Base-by-base conservation (phyloP, 176 grass and related monocot genomes). In the Oryza officinalis region DNA sequence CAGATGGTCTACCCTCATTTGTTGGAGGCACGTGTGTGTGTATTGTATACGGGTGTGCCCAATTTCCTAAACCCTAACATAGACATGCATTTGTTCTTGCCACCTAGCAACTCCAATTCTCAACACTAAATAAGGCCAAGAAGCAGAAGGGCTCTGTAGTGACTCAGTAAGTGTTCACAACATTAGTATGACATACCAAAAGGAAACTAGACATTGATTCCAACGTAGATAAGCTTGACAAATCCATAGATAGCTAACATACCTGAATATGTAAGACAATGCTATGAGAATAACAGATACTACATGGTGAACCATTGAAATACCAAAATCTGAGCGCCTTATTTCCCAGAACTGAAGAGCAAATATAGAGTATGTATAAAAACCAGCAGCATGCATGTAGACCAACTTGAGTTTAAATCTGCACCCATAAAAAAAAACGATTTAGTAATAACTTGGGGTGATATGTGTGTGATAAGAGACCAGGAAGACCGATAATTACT, bases 241-340 rank as follows among this genome's bases (percentile, higher is more conserved):
- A 60, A 84, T 63, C 20, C 46, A n/a, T 30, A 81, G 49, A 85
- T 69, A 80, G 26, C 8, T 35, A 30, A 20, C 37, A 80, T 74
- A 97, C 94, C 94, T 97, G 84, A 89, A 91, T 89, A 97, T 90
- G 78, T 97, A 97, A 81, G 91, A 97, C 44, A 97, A 49, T 78
- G 75, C 59, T 80, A 97, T 93, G 76, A 97, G 94, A 81, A 89
- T 30, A 85, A 85, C 77, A 37, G 63, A 83, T 87, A 88, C 80
- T 40, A 96, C 38, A 35, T 96, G 94, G 89, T 96, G 94, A 87
- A 73, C 81, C 94, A 96, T 91, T 57, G 91, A 97, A 59, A 97
- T 79, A 44, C 81, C 84, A 64, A 93, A 93, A 81, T 97, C 94
- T 27, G 91, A 91, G 23, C 94, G 84, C 84, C 70, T 93, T 84